Conservation (phyloP, 306 rosid species). For the Fragaria nilgerrensis region DNA sequence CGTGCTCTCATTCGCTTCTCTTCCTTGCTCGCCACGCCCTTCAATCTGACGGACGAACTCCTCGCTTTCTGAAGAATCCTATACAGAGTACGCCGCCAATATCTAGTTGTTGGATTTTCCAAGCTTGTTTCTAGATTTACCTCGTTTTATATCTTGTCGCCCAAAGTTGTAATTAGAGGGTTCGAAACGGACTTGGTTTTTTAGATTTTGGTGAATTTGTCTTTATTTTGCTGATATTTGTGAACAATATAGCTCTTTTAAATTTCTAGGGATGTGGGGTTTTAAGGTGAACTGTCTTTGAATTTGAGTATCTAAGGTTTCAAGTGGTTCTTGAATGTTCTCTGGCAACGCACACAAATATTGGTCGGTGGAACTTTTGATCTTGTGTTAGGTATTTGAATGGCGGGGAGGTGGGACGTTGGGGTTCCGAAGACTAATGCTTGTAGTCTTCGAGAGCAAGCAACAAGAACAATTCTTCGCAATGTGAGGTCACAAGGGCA, state of each 20-base stretch:
- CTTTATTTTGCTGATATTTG: constrained; percentile 1
- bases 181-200: constrained; percentile 7
- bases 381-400: constrained; percentile 34
- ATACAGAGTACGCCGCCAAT: constrained; percentile 61
- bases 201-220: background rate
- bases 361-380: constrained; percentile 11
- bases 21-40: constrained; percentile 44
- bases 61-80: constrained; percentile 48
- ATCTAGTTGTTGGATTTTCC: constrained; percentile 32
- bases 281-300: background rate
- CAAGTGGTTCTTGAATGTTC: constrained; percentile 24
- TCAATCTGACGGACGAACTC: constrained; percentile 50
- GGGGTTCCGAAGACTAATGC: constrained; percentile 42
- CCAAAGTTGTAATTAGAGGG: constrained; percentile 25
- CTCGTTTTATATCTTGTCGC: constrained; percentile 7
- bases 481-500: constrained; percentile 83
- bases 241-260: background rate
- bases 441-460: constrained; percentile 54
- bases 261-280: background rate
- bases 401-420: constrained; percentile 62
- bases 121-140: constrained; percentile 35
- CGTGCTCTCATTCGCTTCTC: constrained; percentile 40
- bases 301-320: constrained; percentile 33
- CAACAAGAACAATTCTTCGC: constrained; percentile 63
- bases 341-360: constrained; percentile 3